These are phyloP conservation scores for Blastocystis sp. DNA, from an alignment of 352 stramenopile species.

Conservation along the genomic window DNA sequence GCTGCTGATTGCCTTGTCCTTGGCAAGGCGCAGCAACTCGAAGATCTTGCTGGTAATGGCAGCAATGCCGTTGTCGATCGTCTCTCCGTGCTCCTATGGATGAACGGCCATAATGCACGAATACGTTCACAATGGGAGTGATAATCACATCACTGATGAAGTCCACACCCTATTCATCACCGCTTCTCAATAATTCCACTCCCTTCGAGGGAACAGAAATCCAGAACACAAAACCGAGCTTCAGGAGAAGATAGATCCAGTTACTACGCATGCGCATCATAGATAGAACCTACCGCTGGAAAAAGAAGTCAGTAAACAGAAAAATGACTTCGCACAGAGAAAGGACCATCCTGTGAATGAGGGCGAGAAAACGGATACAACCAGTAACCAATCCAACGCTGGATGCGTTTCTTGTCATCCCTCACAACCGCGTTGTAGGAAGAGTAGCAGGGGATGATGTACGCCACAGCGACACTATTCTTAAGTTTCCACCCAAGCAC, in stretches of 20 bases:
- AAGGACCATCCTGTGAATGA: conserved; percentile 7
- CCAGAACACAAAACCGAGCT: not conserved
- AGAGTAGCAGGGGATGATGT: conserved; percentile 13
- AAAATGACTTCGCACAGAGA: not conserved
- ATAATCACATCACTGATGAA: not conserved
- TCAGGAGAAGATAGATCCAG: not conserved
- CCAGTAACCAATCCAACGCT: conserved; percentile 4
- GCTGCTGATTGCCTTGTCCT: not conserved
- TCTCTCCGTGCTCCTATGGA: not conserved
- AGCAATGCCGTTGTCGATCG: not conserved
- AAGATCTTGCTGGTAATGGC: not conserved
- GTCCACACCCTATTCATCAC: not conserved
- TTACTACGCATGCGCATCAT: not conserved
- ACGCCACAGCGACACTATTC: not conserved
- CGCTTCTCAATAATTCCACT: not conserved
- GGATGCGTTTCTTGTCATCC: not conserved
- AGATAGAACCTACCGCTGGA: not conserved
- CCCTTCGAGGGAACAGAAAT: conserved; percentile 7
- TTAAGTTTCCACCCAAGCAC: too few species aligned
- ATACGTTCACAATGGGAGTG: not conserved
- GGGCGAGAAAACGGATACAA: not conserved
- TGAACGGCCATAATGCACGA: not conserved
- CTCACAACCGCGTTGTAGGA: not conserved
- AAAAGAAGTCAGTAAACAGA: not conserved
- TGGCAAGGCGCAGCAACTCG: not conserved